A percentile compares a stretch with the other conserved stretches of the same genome.
These are phyloP conservation scores for Metarhizium album DNA, from an alignment of 2,329 filamentous ascomycete genomes.

Conservation along the genomic window DNA sequence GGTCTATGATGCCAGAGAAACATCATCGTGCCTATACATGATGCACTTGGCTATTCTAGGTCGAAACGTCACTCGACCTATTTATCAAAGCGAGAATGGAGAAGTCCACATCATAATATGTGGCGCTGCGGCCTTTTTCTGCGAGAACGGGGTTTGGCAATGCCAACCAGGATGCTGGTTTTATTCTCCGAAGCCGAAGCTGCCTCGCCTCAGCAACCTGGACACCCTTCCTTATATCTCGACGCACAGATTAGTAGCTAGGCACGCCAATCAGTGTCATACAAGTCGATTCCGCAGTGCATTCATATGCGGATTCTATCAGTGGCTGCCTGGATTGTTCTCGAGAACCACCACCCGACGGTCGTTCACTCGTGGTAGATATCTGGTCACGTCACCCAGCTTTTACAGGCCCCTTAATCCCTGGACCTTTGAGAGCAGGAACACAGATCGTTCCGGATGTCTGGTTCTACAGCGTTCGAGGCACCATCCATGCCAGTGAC, in stretches of 20 bases:
- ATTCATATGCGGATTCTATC: not conserved
- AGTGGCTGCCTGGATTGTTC: not conserved
- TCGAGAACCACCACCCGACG: not conserved
- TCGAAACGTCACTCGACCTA: not conserved
- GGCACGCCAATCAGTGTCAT: not conserved
- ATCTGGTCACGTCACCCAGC: not conserved
- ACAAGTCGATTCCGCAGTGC: not conserved
- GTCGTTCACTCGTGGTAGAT: not conserved
- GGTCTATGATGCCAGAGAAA: conserved; percentile 6
- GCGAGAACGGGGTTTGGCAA: not conserved
- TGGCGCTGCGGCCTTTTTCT: not conserved
- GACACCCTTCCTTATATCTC: not conserved
- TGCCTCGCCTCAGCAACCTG: not conserved
- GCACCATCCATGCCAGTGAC: too few species aligned
- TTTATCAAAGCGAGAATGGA: not conserved
- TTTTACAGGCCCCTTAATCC: not conserved
- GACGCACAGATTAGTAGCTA: not conserved
- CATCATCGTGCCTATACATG: conserved; percentile 6
- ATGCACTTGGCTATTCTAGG: conserved; percentile 4
- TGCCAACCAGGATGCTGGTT: not conserved
- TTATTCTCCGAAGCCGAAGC: conserved; percentile 5
- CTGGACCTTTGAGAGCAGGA: too few species aligned
- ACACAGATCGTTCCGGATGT: too few species aligned
- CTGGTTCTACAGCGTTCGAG: too few species aligned
- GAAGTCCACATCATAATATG: not conserved